Percentiles rank a stretch among this genome's conserved stretches.
phyloP scores from a whole-genome alignment of 2,329 filamentous ascomycete species.

The Fusarium staphyleae region DNA sequence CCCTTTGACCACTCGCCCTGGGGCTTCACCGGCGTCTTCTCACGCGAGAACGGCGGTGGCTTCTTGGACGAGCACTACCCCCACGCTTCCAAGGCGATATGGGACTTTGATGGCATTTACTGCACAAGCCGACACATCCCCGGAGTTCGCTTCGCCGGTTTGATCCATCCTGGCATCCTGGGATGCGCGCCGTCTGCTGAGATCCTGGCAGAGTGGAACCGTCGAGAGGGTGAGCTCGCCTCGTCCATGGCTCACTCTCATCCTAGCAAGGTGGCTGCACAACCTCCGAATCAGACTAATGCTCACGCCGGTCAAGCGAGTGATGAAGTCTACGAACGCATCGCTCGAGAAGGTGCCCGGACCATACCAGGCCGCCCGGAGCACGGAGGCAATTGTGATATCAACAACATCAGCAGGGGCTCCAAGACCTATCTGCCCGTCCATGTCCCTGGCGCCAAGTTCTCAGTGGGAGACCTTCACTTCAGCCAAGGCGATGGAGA shows the following conservation, averaged over 20 bases:
- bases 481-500: slow-evolving; percentile 91
- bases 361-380: slow-evolving; percentile 87
- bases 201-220: slow-evolving; percentile 83
- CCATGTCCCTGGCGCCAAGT: slow-evolving; percentile 86
- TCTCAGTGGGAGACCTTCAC: slow-evolving; percentile 87
- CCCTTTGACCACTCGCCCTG: slow-evolving; percentile 85
- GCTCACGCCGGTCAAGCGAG: slow-evolving; percentile 74
- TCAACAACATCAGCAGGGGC: slow-evolving; percentile 83
- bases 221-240: slow-evolving; percentile 81
- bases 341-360: slow-evolving; percentile 80
- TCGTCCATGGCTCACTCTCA: slow-evolving; percentile 69
- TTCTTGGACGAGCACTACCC: slow-evolving; percentile 90
- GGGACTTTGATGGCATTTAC: slow-evolving; percentile 66
- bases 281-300: slow-evolving; percentile 75
- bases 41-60: slow-evolving; percentile 82
- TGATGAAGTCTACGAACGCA: slow-evolving; percentile 65
- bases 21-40: slow-evolving; percentile 89
- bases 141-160: slow-evolving; percentile 83
- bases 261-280: slow-evolving; percentile 66
- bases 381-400: slow-evolving; percentile 90
- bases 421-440: slow-evolving; percentile 88
- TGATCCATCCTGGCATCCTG: slow-evolving; percentile 91
- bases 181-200: slow-evolving; percentile 85
- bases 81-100: slow-evolving; percentile 69
- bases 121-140: slow-evolving; percentile 88